Conservation (phyloP, 148 eudicot species). For the Chenopodium berlandieri region DNA sequence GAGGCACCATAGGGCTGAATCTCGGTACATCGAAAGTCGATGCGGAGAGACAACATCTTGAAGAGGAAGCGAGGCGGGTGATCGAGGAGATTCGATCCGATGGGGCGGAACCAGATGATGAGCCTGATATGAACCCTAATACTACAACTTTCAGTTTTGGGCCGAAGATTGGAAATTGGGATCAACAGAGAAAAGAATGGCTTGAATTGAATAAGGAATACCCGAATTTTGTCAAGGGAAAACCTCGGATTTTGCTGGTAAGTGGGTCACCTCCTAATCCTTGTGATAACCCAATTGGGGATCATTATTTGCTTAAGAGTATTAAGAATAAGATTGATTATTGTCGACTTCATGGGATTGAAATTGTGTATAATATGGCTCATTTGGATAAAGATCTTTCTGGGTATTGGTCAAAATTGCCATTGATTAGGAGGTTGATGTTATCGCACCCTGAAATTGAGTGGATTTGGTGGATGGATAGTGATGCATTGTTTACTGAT, state of each 20-base stretch:
- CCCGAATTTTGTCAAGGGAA: constrained; percentile 41
- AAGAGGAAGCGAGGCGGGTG: constrained; percentile 46
- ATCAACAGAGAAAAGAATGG: constrained; percentile 45
- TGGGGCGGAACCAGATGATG: constrained; percentile 33
- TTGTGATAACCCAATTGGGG: constrained; percentile 82
- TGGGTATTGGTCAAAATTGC: constrained; percentile 82
- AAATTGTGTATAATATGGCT: constrained; percentile 75
- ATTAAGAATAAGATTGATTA: constrained; percentile 88
- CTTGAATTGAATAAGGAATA: constrained; percentile 37
- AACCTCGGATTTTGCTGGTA: constrained; percentile 53
- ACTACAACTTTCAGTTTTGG: constrained; percentile 50
- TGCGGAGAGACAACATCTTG: constrained; percentile 23
- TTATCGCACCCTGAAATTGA: constrained; percentile 81
- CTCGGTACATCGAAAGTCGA: constrained; percentile 27
- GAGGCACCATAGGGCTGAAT: constrained; percentile 60
- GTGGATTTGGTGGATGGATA: constrained; percentile 92
- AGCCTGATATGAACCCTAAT: constrained; percentile 28
- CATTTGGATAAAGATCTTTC: constrained; percentile 66
- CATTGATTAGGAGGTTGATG: constrained; percentile 68
- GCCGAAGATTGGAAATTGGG: constrained; percentile 62
- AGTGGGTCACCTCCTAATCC: constrained; percentile 78
- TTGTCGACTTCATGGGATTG: constrained; percentile 75
- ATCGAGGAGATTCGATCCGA: constrained; percentile 56
- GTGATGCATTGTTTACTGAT: constrained; percentile 90
- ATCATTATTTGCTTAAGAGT: constrained; percentile 70